phyloP scores from a whole-genome alignment of 1,284 basidiomycete species.

The Phellopilus nigrolimitatus region DNA sequence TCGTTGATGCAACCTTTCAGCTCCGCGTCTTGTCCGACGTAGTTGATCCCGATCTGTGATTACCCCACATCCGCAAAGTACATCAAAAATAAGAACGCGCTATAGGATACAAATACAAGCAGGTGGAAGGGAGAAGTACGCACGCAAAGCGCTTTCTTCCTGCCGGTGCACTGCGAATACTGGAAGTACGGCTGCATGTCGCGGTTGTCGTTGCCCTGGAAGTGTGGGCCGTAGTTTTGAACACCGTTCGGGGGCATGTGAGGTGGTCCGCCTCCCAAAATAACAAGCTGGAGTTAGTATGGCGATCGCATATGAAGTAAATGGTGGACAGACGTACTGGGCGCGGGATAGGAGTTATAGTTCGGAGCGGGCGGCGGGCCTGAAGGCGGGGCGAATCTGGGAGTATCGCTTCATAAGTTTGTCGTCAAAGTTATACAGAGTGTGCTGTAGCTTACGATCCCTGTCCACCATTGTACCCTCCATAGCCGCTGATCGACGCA shows the following conservation, averaged over 20 bases:
- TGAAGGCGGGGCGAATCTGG: neutral
- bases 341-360: conserved; percentile 18
- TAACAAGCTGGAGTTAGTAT: neutral
- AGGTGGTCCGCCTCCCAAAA: conserved; percentile 34
- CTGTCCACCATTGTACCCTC: conserved; percentile 5
- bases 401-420: no score
- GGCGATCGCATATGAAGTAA: neutral
- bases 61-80: neutral
- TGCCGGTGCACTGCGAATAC: conserved; percentile 82
- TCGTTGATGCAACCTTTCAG: conserved; percentile 88
- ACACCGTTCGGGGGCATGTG: conserved; percentile 54
- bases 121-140: conserved; percentile 27
- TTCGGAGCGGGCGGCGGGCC: conserved; percentile 22
- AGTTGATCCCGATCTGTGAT: conserved; percentile 80
- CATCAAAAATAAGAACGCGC: neutral
- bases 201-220: conserved; percentile 44
- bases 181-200: conserved; percentile 52
- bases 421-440: no score
- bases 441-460: neutral
- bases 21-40: conserved; percentile 57
- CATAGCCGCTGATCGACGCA: conserved; percentile 20
- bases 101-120: no score
- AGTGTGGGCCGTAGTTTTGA: conserved; percentile 67
- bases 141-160: conserved; percentile 77
- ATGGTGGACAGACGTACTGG: conserved; percentile 18